Evolutionary conservation across 805 yeast species (phyloP), one percentile per base, ranked within the genome.

Genomic region (Suhomyces xylopsoci): DNA sequence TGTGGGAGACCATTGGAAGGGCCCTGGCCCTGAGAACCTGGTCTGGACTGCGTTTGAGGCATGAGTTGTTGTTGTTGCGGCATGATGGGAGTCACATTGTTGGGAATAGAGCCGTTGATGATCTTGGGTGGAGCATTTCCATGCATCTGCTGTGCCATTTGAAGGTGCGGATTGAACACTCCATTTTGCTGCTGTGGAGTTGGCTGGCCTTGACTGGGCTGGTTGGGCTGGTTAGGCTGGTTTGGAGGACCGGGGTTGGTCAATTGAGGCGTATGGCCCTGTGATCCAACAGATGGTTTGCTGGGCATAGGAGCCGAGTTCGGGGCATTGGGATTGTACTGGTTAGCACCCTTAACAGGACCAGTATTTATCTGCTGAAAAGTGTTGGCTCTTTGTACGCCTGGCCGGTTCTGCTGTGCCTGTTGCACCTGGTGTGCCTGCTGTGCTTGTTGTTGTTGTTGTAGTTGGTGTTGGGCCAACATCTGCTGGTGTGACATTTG

Each of bases 201-300:
- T n/a, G 9, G 49, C 38, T 50, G 52, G 51, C 7, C 36, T 34
- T 41, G 47, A 52, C 36, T 34, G 19, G 47, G 51, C 46, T 46
- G 43, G 15, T 30, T 34, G 19, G 47, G 51, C 46, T 46, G 43
- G 15, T 30, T 51, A 3, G 58, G 68, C 49, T 60, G 68, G 6
- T 32, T 32, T 10, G 36, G 36, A 28, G 32, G 32, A 28, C 65
- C 52, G 48, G 58, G 67, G 46, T 56, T 60, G 5, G 59, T 61
- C 63, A 68, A 62, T 44, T 66, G 72, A 1, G 73, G 73, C 1
- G 73, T 69, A 40, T 63, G 70, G 5, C 61, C 63, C 30, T 62
- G 66, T 6, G 71, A 62, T 2, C 64, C 64, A 0, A 57, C 58
- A 2, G 59, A 52, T 9, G 19, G 20, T 14, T 36, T 28, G n/a